Evolutionary conservation across 2,329 filamentous ascomycete species (phyloP).

Genomic region (Colletotrichum kahawae): DNA sequence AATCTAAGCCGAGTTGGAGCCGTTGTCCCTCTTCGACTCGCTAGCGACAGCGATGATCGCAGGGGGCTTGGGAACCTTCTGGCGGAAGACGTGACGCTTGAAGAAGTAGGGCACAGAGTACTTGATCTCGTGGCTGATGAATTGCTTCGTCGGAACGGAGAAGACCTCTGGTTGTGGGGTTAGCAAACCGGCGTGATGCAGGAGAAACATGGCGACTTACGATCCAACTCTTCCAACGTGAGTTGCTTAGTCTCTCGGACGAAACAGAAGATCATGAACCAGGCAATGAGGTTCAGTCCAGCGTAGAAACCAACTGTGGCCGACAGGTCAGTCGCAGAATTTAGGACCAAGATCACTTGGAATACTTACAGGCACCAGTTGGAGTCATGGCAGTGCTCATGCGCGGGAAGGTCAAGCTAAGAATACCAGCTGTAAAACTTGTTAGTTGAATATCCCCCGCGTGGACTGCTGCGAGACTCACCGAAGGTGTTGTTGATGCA

Average conservation of each 20-base stretch:
- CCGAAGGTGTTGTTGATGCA: constrained; percentile 1
- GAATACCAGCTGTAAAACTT: constrained; percentile 37
- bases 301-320: constrained; percentile 55
- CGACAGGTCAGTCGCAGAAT: background rate
- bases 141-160: constrained; percentile 33
- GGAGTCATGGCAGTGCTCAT: constrained; percentile 48
- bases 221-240: background rate
- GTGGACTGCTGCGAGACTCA: background rate
- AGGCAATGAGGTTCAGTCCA: constrained; percentile 57
- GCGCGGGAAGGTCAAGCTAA: constrained; percentile 67
- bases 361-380: constrained; percentile 36
- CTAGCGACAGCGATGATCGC: background rate
- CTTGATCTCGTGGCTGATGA: constrained; percentile 35
- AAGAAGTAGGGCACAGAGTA: constrained; percentile 36
- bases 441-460: background rate
- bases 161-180: constrained; percentile 31
- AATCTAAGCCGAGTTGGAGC: background rate
- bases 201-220: background rate
- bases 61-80: background rate
- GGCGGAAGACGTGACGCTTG: constrained; percentile 31
- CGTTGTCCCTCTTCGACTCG: background rate
- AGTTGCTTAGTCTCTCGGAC: constrained; percentile 60
- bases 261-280: constrained; percentile 58
- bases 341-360: background rate
- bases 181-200: background rate